These are phyloP conservation scores for Clonostachys byssicola DNA, from an alignment of 2,329 filamentous ascomycete genomes.

Conservation along the genomic window DNA sequence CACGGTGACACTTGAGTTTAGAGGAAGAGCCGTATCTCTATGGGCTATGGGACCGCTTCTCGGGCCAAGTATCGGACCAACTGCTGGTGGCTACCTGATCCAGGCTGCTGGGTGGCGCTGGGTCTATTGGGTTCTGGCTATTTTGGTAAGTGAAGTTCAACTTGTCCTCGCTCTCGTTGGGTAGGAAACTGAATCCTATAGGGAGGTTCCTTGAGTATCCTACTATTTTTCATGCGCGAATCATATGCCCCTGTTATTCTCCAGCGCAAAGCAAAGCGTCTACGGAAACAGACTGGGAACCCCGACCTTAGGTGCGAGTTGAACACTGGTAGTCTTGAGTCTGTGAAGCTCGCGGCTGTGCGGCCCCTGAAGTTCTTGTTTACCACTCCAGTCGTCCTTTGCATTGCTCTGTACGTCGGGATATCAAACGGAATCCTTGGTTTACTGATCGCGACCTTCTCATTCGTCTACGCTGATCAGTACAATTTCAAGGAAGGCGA, in stretches of 20 bases:
- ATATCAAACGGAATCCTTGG: slow-evolving; percentile 50
- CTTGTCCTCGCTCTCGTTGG: too few relatives aligned
- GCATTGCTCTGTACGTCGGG: slow-evolving; percentile 40
- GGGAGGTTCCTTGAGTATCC: slow-evolving; percentile 3
- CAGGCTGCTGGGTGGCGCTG: slow-evolving; percentile 56
- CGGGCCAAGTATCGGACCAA: slow-evolving; percentile 28
- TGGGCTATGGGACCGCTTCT: slow-evolving; percentile 49
- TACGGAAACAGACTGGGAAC: slow-evolving; percentile 31
- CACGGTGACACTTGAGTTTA: slow-evolving; percentile 20
- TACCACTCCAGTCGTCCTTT: slow-evolving; percentile 37
- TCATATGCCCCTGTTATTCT: slow-evolving; percentile 30
- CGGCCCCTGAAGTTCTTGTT: slow-evolving; percentile 47
- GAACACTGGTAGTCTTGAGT: too few relatives aligned
- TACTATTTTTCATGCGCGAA: slow-evolving; percentile 25
- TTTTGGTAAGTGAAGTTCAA: slow-evolving; percentile 25
- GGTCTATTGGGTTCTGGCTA: slow-evolving; percentile 60
- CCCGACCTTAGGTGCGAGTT: too few relatives aligned
- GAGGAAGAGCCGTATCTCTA: slow-evolving; percentile 41
- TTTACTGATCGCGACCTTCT: slow-evolving; percentile 49
- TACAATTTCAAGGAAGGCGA: slow-evolving; percentile 29
- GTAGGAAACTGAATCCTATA: neutral
- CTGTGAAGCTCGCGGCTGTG: slow-evolving; percentile 29
- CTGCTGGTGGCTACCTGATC: slow-evolving; percentile 57
- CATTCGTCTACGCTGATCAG: slow-evolving; percentile 35
- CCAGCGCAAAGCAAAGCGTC: slow-evolving; percentile 22